Base-by-base conservation (phyloP, 2,329 filamentous ascomycete species). In the Beauveria varroae region DNA sequence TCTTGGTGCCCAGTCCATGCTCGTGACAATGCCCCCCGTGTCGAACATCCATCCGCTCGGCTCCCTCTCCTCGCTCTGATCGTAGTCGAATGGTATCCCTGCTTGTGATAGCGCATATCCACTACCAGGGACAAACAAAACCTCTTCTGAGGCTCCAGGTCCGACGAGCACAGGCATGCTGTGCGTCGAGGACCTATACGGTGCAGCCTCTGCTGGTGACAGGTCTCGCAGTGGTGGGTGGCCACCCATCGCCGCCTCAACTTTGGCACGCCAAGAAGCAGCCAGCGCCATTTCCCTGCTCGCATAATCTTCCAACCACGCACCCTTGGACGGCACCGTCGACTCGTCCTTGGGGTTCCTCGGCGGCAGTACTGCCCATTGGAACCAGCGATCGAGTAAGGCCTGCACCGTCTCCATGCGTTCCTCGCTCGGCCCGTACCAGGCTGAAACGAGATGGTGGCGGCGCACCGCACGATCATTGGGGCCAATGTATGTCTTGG, bases 41-140 rank as follows among this genome's bases (percentile, higher is more conserved):
- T 86, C 79, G 16, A 86, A 67, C 64, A 84, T 72, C 80, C 81
- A 85, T 4, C 81, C 81, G 70, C 64, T 74, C 64, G 66, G 67
- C 30, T 64, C 55, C n/a, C 68, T 70, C 37, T 63, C 60, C 12
- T 65, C 62, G 7, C 62, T 54, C 1, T 65, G 57, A n/a, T 72
- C 67, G 10, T 68, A 63, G 5, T 69, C 64, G 22, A 72, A 64
- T 0, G 72, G 70, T 9, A 75, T 52, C 0, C 73, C 73, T 0
- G 66, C 65, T 8, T 73, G 67, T 2, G 68, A 68, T 26, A 74
- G 49, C 0, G 68, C 37, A 61, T 67, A 63, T 16, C 66, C 63
- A 6, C 69, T 67, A 1, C 69, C 70, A 0, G 70, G 67, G 1
- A 64, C 63, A 52, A 76, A 69, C 5, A 57, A 60, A 10, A 72